Evolutionary conservation across 2,329 filamentous ascomycete genomes (phyloP).

Genomic region (Balansia obtecta): DNA sequence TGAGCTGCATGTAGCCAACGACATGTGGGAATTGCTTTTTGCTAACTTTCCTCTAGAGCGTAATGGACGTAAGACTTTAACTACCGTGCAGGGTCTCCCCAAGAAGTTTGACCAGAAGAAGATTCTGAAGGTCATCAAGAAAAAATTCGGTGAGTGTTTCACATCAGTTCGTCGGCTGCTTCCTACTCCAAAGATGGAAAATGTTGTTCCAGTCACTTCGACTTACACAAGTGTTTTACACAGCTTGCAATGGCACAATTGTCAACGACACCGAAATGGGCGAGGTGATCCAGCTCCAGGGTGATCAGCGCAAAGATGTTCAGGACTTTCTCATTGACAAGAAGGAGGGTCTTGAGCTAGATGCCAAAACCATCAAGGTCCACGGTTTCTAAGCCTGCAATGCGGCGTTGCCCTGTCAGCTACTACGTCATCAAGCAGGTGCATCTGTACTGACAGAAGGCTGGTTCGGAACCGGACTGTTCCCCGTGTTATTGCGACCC

Average conservation of each 20-base stretch:
- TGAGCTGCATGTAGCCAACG: too few species aligned
- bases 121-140: conserved; percentile 99
- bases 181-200: neutral
- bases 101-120: conserved; percentile 99
- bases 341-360: conserved; percentile 85
- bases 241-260: conserved; percentile 99
- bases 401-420: conserved; percentile 27
- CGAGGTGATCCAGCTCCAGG: conserved; percentile 98
- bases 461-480: conserved; percentile 15
- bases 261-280: conserved; percentile 93
- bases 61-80: conserved; percentile 99
- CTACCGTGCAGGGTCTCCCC: conserved; percentile 95
- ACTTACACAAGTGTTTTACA: conserved; percentile 5
- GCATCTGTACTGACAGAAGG: conserved; percentile 18
- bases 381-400: conserved; percentile 35
- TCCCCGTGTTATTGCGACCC: conserved; percentile 16
- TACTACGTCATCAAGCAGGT: conserved; percentile 13
- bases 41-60: conserved; percentile 58
- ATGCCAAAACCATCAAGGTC: conserved; percentile 95
- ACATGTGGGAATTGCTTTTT: conserved; percentile 2
- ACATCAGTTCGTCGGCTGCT: neutral
- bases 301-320: conserved; percentile 97
- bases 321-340: conserved; percentile 95
- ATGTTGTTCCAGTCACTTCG: neutral
- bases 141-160: conserved; percentile 73